phyloP scores from a whole-genome alignment of 176 grass and related monocot species.

The Paspalum notatum region DNA sequence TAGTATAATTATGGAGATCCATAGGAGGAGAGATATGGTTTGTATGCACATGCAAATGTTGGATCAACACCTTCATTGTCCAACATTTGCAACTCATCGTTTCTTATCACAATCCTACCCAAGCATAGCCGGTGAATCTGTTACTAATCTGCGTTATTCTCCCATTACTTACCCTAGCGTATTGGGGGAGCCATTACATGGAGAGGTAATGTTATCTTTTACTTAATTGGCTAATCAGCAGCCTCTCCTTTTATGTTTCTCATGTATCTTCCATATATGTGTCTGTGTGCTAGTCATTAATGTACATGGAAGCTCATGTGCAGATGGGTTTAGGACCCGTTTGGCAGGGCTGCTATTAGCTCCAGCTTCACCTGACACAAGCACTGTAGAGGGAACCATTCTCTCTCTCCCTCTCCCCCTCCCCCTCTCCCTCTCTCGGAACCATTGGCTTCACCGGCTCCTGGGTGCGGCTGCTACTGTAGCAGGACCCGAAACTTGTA shows the following conservation, averaged over 20 bases:
- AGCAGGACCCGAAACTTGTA: too few relatives aligned
- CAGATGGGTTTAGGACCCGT: not conserved
- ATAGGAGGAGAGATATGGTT: slow-evolving; percentile 96
- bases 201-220: slow-evolving; percentile 69
- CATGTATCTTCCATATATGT: slow-evolving; percentile 19
- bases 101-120: slow-evolving; percentile 93
- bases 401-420: too few relatives aligned
- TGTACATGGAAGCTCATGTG: not conserved
- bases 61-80: slow-evolving; percentile 97
- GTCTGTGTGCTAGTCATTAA: slow-evolving; percentile 18
- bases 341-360: too few relatives aligned
- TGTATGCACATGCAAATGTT: slow-evolving; percentile 99
- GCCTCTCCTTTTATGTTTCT: slow-evolving; percentile 13
- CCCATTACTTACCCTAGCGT: slow-evolving; percentile 98
- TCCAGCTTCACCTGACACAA: too few relatives aligned
- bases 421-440: too few relatives aligned
- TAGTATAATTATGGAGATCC: slow-evolving; percentile 96
- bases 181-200: slow-evolving; percentile 91
- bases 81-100: slow-evolving; percentile 91
- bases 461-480: too few relatives aligned
- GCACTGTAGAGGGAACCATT: too few relatives aligned
- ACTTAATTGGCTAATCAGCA: slow-evolving; percentile 17
- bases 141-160: slow-evolving; percentile 88
- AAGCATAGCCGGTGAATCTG: slow-evolving; percentile 86
- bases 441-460: too few relatives aligned